Evolutionary conservation across 2,329 filamentous ascomycete genomes (phyloP), one percentile per base, ranked within the genome.

Genomic region (Thielaviopsis populi): DNA sequence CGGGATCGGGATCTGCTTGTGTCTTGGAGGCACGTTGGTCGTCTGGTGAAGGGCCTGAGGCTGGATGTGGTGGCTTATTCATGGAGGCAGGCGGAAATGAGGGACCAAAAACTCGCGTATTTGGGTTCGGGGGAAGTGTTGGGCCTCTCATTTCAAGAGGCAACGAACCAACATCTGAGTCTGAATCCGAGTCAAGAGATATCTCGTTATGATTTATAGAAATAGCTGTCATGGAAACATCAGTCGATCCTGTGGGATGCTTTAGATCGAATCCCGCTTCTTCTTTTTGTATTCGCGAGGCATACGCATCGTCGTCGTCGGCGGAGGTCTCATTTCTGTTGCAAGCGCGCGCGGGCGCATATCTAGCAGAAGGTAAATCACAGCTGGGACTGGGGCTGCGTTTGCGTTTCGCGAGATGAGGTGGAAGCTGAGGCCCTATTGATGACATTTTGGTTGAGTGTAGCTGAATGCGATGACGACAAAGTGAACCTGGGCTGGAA

Each of bases 401-500:
- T 70, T 85, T 85, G 69, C 83, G 79, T 72, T 86, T 86, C 41
- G 81, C 71, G 50, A 87, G 78, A 67, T 88, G 83, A 3, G 86
- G 79, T 13, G 88, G 87, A 27, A 91, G 73, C 66, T 84, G 78
- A 15, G 88, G 87, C 4, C 87, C 87, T 70, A 89, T 84, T 41
- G 82, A 83, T 61, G 84, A 76, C 86, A 89, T 89, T 27, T 46
- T 69, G 40, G 81, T 10, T 59, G 58, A 19, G 19, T 6, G 58
- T 27, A 15, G 37, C 17, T 43, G 11, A 17, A 27, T 42, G 40
- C 27, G 40, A 43, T 37, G 11, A 60, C 11, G 19, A 43, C n/a
- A 19, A 37, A 37, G 7, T 37, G 8, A 37, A 37, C 10, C 33
- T 37, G 6, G 33, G 7, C 33, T 8, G 4, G 7, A 37, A 33